These are phyloP conservation scores for Xerocomellus amylosporus DNA, from an alignment of 768 basidiomycete genomes.

Conservation along the genomic window DNA sequence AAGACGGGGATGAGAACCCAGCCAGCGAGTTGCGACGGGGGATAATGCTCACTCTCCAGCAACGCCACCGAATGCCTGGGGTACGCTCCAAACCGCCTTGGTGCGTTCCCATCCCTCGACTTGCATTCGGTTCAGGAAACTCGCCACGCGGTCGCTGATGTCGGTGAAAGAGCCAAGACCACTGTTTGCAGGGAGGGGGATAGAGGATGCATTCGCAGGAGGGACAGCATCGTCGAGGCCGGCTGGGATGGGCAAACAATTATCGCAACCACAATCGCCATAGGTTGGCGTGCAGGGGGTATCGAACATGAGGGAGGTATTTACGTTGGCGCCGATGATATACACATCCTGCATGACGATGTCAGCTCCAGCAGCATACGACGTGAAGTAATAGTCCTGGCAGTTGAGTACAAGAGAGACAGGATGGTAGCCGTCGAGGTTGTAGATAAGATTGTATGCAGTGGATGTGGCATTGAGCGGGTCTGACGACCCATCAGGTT, in stretches of 20 bases:
- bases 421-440: constrained; percentile 65
- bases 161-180: constrained; percentile 50
- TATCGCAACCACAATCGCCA: constrained; percentile 73
- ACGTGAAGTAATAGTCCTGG: constrained; percentile 59
- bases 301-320: constrained; percentile 55
- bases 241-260: constrained; percentile 44
- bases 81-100: constrained; percentile 73
- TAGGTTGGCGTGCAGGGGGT: constrained; percentile 62
- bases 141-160: constrained; percentile 63
- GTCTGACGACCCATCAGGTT: constrained; percentile 68
- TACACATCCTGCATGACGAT: constrained; percentile 65
- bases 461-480: constrained; percentile 52
- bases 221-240: constrained; percentile 38
- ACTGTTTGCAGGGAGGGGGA: constrained; percentile 19
- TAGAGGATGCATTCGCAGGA: constrained; percentile 18
- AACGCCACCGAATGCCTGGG: constrained; percentile 67
- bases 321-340: constrained; percentile 54
- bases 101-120: constrained; percentile 64
- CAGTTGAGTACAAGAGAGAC: constrained; percentile 64
- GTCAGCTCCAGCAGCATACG: constrained; percentile 62
- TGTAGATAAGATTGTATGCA: constrained; percentile 57
- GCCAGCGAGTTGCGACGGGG: neutral
- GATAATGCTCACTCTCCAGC: constrained; percentile 30
- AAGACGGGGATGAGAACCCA: neutral
- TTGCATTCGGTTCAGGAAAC: constrained; percentile 55